These are phyloP conservation scores for Chlorella variabilis DNA, from an alignment of 163 green algal species.

Conservation along the genomic window DNA sequence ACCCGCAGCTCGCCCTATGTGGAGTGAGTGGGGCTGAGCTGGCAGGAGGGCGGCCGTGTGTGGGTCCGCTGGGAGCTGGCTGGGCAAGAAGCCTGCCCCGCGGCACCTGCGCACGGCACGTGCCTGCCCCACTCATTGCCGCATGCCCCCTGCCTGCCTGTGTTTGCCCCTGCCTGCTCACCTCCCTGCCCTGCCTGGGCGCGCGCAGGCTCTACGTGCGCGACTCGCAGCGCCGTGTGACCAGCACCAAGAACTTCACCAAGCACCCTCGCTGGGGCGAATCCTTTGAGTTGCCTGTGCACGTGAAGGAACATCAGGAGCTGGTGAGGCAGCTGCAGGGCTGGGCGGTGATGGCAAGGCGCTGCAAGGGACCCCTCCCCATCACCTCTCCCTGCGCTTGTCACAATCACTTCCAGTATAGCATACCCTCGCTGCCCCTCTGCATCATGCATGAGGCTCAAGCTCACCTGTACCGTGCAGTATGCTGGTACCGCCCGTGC, in stretches of 20 bases:
- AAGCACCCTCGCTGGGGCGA: slow-evolving; percentile 42
- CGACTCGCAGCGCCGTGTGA: background rate
- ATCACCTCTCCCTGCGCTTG: too few species aligned
- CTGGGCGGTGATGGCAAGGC: background rate
- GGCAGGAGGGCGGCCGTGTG: background rate
- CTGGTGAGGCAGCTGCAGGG: background rate
- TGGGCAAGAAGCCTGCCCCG: background rate
- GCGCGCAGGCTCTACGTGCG: slow-evolving; percentile 32
- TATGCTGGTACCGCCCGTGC: background rate
- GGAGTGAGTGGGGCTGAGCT: slow-evolving; percentile 23
- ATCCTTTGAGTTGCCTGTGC: slow-evolving; percentile 52
- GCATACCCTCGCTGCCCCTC: too few species aligned
- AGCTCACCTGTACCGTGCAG: too few species aligned
- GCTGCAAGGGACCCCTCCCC: background rate
- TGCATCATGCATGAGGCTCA: too few species aligned
- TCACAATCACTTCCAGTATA: background rate
- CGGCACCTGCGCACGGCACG: too few species aligned
- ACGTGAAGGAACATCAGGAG: slow-evolving; percentile 49
- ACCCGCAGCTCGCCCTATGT: slow-evolving; percentile 18
- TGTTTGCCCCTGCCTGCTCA: background rate
- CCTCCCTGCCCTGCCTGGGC: background rate
- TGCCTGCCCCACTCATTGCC: too few species aligned
- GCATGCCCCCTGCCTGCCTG: background rate
- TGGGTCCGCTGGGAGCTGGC: background rate
- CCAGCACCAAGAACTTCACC: slow-evolving; percentile 2